Evolutionary conservation across 2,329 filamentous ascomycete species (phyloP), one percentile per base, ranked within the genome.

Genomic region (Botrytis cinerea): DNA sequence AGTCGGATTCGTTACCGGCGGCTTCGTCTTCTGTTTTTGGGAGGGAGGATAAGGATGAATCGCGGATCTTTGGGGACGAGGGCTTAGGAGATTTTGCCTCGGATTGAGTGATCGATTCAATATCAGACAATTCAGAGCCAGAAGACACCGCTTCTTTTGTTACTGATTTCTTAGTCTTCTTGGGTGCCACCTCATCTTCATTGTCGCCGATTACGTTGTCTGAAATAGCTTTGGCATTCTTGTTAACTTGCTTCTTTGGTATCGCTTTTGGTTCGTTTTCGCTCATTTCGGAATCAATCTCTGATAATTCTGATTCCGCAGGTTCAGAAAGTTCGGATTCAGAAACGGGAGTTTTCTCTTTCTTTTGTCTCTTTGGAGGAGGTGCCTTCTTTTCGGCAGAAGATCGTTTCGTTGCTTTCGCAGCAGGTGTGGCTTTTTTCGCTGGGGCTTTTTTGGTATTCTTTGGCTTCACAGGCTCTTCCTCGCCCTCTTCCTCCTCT

Each of bases 381-480:
- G 79, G 76, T 4, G 81, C 79, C 77, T 84, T 86, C 63, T 81
- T 82, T 38, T 84, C 83, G 74, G 84, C 83, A 10, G 83, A 78
- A 48, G 80, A 77, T 43, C 83, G 83, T 20, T 80, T 80, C 35
- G 79, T 81, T 6, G 78, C 74, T 40, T 78, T 82, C 78, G 79
- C 73, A 28, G 76, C 78, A 90, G 90, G 63, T 61, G 43, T 48
- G 51, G 43, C 32, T 35, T 60, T 64, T 43, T 73, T 73, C 43
- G 22, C 61, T 32, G 69, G 18, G 7, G 20, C 22, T 61, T 66
- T 73, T 51, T 73, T 72, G 22, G 12, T 28, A 38, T 25, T 43
- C 28, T 63, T 61, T 38, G 61, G n/a, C 51, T 72, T 67, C 6
- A 87, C 83, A 25, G 88, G 87, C 81, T 86, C 88, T 77, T 72